Evolutionary conservation across 129 eudicot genomes (phyloP).

Genomic region (Oenanthe sinensis): DNA sequence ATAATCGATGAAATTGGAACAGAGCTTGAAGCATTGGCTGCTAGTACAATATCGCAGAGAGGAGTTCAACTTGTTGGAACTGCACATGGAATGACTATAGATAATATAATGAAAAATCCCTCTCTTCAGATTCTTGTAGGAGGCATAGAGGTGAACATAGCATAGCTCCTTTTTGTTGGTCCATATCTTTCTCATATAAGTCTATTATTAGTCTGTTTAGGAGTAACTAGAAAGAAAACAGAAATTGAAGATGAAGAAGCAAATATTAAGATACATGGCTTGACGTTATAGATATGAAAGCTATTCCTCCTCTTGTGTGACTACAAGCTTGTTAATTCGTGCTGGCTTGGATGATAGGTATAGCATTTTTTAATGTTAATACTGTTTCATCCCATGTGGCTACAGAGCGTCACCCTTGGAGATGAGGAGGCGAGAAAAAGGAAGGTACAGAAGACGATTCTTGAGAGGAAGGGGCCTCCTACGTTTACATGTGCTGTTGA

Average conservation of each 20-base stretch:
- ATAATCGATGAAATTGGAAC: conserved; percentile 98
- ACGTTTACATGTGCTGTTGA: conserved; percentile 95
- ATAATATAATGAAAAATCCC: conserved; percentile 83
- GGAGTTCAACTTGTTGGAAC: conserved; percentile 99
- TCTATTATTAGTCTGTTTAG: neutral
- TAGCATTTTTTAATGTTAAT: neutral
- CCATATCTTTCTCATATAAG: neutral
- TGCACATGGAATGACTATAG: conserved; percentile 89
- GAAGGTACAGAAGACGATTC: conserved; percentile 94
- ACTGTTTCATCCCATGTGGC: conserved; percentile 10
- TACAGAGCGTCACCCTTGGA: conserved; percentile 91
- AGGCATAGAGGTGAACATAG: conserved; percentile 68
- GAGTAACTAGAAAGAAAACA: neutral
- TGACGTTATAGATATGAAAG: neutral
- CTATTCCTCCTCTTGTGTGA: neutral
- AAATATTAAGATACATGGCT: neutral
- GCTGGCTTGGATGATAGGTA: neutral
- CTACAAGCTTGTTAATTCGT: neutral
- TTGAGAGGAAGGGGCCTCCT: conserved; percentile 98
- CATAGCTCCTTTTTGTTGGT: neutral
- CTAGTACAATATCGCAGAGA: conserved; percentile 95
- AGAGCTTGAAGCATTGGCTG: conserved; percentile 96
- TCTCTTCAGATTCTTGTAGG: conserved; percentile 92
- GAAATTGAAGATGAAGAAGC: neutral
- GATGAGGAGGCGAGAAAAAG: conserved; percentile 95